These are phyloP conservation scores for Diutina siamensis DNA, from an alignment of 1,139 yeast genomes.

Conservation along the genomic window DNA sequence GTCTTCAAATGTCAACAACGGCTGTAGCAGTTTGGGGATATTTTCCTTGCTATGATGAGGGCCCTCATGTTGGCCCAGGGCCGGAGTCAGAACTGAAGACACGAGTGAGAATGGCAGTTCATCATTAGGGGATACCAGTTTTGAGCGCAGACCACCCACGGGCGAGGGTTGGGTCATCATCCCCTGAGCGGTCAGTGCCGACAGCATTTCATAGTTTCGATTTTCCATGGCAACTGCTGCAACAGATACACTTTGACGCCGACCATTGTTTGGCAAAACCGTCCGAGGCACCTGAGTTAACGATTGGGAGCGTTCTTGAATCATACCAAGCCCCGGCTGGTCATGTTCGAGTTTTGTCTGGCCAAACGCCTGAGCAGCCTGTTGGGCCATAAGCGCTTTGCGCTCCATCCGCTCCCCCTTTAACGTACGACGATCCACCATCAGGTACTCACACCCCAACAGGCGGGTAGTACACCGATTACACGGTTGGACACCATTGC, in stretches of 20 bases:
- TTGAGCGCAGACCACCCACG: not conserved
- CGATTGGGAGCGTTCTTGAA: not conserved
- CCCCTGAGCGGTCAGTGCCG: too few relatives aligned
- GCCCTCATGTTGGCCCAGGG: not conserved
- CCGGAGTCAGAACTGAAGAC: not conserved
- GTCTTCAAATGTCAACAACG: not conserved
- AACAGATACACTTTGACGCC: too few relatives aligned
- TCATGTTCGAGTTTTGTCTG: too few relatives aligned
- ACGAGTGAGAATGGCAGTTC: not conserved
- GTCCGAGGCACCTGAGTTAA: too few relatives aligned
- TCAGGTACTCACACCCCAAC: conserved; percentile 1
- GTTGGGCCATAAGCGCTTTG: not conserved
- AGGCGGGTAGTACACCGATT: not conserved
- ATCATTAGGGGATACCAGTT: not conserved
- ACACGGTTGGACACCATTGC: not conserved
- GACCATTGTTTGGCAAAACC: too few relatives aligned
- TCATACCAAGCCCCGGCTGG: too few relatives aligned
- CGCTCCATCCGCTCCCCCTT: conserved; percentile 5
- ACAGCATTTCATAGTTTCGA: too few relatives aligned
- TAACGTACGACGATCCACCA: not conserved
- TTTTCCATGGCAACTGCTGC: too few relatives aligned
- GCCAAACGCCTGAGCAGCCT: not conserved
- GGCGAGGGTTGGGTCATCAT: not conserved
- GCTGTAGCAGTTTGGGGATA: conserved; percentile 3
- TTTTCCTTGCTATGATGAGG: not conserved